Percentiles rank a stretch among this genome's conserved stretches.
phyloP scores from a whole-genome alignment of 2,329 filamentous ascomycete genomes.

The Cordyceps cateniannulata region DNA sequence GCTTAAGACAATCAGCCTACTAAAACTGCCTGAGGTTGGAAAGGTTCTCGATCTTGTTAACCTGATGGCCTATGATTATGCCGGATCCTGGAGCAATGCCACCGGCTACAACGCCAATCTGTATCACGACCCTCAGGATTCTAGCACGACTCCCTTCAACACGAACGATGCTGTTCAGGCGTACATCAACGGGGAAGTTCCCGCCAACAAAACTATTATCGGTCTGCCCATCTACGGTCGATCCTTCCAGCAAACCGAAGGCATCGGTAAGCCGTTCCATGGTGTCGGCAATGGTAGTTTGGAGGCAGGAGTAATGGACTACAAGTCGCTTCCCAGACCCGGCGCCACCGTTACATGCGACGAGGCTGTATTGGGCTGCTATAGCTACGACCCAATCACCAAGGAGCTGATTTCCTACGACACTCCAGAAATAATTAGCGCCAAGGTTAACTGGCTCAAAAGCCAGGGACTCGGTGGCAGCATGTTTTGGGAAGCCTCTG shows the following conservation, averaged over 20 bases:
- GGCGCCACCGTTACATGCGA: slow-evolving; percentile 56
- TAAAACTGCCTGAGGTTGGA: slow-evolving; percentile 43
- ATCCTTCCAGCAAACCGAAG: slow-evolving; percentile 40
- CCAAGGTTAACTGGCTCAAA: slow-evolving; percentile 62
- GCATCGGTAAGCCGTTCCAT: slow-evolving; percentile 56
- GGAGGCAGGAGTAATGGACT: slow-evolving; percentile 74
- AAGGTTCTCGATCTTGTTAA: slow-evolving; percentile 50
- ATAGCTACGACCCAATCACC: slow-evolving; percentile 57
- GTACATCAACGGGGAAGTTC: slow-evolving; percentile 59
- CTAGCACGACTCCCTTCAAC: slow-evolving; percentile 60
- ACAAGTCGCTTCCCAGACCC: slow-evolving; percentile 63
- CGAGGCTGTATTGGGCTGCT: slow-evolving; percentile 53
- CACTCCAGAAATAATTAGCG: slow-evolving; percentile 50
- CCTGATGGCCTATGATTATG: slow-evolving; percentile 73
- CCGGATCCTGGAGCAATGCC: slow-evolving; percentile 61
- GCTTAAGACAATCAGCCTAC: slow-evolving; percentile 38
- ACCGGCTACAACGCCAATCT: slow-evolving; percentile 70
- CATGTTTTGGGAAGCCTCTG: slow-evolving; percentile 83
- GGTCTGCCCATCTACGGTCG: slow-evolving; percentile 60
- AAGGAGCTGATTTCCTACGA: slow-evolving; percentile 67
- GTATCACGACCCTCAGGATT: slow-evolving; percentile 46
- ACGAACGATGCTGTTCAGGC: slow-evolving; percentile 57
- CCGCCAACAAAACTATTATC: slow-evolving; percentile 61
- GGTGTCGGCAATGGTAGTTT: slow-evolving; percentile 63
- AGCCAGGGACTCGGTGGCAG: slow-evolving; percentile 59